A percentile compares a stretch with the other conserved stretches of the same genome.
Evolutionary conservation across 208 protist species (phyloP).

Genomic region (Trypanosoma congolense): DNA sequence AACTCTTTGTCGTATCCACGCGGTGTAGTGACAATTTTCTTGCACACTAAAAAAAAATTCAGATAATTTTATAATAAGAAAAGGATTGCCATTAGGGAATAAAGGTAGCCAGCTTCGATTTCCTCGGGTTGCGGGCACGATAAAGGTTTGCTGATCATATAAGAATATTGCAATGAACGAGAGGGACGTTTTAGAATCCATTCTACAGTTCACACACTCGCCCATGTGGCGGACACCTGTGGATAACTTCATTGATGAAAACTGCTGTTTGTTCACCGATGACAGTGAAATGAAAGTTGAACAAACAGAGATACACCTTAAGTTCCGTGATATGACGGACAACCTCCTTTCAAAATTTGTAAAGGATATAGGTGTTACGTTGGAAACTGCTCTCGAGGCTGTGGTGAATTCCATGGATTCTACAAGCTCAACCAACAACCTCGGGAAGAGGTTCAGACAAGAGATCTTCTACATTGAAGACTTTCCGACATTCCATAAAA

Average conservation of each 20-base stretch:
- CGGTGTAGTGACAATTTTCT: too few species aligned
- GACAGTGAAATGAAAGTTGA: conserved; percentile 88
- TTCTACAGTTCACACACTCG: conserved; percentile 81
- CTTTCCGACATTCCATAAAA: conserved; percentile 82
- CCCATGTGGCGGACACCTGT: conserved; percentile 82
- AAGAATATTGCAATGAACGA: conserved; percentile 31
- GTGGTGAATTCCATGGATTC: conserved; percentile 31
- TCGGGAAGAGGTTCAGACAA: conserved; percentile 48
- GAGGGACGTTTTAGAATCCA: conserved; percentile 73
- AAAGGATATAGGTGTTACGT: conserved; percentile 64
- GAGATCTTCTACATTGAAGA: conserved; percentile 83
- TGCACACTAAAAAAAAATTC: too few species aligned
- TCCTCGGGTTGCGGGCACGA: too few species aligned
- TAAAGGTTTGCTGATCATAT: background rate
- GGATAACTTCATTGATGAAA: conserved; percentile 89
- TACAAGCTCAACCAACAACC: conserved; percentile 12
- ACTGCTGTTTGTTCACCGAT: conserved; percentile 85
- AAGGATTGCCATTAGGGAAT: too few species aligned
- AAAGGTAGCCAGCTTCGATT: too few species aligned
- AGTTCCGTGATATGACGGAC: conserved; percentile 82
- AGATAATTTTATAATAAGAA: too few species aligned
- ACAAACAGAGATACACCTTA: conserved; percentile 77
- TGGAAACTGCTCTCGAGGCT: conserved; percentile 46
- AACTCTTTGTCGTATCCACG: too few species aligned
- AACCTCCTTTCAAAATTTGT: conserved; percentile 76